These are phyloP conservation scores for Fusarium sublunatum DNA, from an alignment of 2,329 filamentous ascomycete species.

Conservation along the genomic window DNA sequence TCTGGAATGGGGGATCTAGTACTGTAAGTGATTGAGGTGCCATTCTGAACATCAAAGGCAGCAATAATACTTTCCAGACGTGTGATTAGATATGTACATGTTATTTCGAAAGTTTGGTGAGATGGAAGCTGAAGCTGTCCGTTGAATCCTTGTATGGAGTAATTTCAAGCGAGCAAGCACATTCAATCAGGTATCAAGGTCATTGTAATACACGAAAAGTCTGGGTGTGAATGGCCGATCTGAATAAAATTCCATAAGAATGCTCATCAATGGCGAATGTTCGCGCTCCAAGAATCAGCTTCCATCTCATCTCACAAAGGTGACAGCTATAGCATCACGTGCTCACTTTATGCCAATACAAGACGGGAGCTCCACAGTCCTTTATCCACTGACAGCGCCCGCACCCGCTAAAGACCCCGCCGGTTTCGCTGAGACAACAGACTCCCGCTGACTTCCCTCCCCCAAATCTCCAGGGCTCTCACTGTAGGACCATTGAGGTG, in stretches of 20 bases:
- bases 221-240: not conserved
- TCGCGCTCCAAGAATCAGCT: not conserved
- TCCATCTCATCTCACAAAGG: not conserved
- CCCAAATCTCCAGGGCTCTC: no score
- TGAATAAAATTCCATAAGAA: slow-evolving; percentile 3
- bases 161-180: not conserved
- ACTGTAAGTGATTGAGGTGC: not conserved
- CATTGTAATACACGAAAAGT: not conserved
- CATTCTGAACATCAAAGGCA: not conserved
- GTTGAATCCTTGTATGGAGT: not conserved
- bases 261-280: not conserved
- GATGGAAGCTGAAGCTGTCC: not conserved
- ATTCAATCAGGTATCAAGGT: no score
- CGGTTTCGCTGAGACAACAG: not conserved
- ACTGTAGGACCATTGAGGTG: slow-evolving; percentile 37
- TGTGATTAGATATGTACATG: no score
- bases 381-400: not conserved
- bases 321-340: slow-evolving; percentile 4
- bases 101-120: not conserved
- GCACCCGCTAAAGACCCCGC: slow-evolving; percentile 7
- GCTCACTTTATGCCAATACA: not conserved
- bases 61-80: not conserved
- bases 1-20: slow-evolving; percentile 10
- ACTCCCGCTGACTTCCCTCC: no score
- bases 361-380: not conserved